Base-by-base conservation (phyloP, 1,139 yeast genomes). In the Candida buenavistaensis region DNA sequence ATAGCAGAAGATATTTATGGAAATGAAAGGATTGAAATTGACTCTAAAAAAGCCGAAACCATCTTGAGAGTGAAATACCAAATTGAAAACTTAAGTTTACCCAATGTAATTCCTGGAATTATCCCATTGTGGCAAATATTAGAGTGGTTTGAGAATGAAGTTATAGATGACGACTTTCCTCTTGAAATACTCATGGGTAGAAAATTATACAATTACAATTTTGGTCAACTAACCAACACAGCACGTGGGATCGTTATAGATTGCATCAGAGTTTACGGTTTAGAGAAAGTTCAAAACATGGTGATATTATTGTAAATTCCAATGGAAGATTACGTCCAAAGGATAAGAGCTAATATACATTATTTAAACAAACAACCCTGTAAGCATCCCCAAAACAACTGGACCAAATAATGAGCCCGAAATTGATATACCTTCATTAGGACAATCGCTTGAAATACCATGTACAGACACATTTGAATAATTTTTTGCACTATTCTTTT, bases 21-120 rank as follows among this genome's bases (percentile, higher is more conserved):
- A 2, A 41, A 42, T 9, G 35, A 24, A 6, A 23, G 24, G 3
- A 17, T 31, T 11, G 23, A 39, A 14, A 12, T 5, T 5, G 31
- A 40, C 1, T 64, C 72, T 1, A 49, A 55, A 30, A 44, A 40
- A 6, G 52, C 60, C 4, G 45, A 51, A 4, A 39, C 46, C 5
- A 37, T 46, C 3, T 41, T 73, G 7, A 33, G 37, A 9, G 20
- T 15, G 5, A 35, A 39, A 13, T 40, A 39, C 27, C 17, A 26
- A 4, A 28, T 44, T 20, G 30, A 28, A 12, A 21, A 23, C n/a
- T 17, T 17, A 4, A 24, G 14, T 10, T 31, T 75, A 3, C 82
- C 82, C 0, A 47, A 49, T 14, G 72, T 76, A 2, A 51, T 72
- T 1, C 82, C 82, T 0, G 82, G 83, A 0, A 42, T 75, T 1